Evolutionary conservation across 768 basidiomycete genomes (phyloP).

Genomic region (Pleurotus salmoneostramineus): DNA sequence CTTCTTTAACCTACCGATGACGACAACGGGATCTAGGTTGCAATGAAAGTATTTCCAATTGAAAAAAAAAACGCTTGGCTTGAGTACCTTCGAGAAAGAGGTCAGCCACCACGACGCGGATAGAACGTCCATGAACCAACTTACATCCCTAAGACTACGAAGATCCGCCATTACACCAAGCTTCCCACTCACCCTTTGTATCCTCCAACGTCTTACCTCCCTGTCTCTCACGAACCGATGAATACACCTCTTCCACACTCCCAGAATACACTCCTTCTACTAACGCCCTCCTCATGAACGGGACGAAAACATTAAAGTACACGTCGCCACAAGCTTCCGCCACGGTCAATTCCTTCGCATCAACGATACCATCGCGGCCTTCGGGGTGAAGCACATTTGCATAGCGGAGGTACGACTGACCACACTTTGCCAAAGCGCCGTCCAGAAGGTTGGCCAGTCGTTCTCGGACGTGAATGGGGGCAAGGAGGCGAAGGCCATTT

Average conservation of each 20-base stretch:
- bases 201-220: background rate
- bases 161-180: background rate
- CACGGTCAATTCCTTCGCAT: conserved; percentile 27
- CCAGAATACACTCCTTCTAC: conserved; percentile 72
- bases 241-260: conserved; percentile 15
- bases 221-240: background rate
- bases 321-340: conserved; percentile 47
- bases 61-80: no score
- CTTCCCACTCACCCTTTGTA: background rate
- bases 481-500: conserved; percentile 79
- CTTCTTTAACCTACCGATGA: no score
- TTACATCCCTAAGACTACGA: no score
- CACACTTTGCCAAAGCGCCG: conserved; percentile 40
- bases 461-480: conserved; percentile 56
- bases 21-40: no score
- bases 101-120: no score
- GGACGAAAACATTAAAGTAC: conserved; percentile 61
- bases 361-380: conserved; percentile 14
- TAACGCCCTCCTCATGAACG: conserved; percentile 66
- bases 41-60: no score
- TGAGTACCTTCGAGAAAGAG: no score
- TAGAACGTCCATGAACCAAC: no score
- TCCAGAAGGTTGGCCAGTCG: conserved; percentile 52
- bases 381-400: conserved; percentile 15
- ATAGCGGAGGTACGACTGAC: conserved; percentile 44